A percentile compares a stretch with the other conserved stretches of the same genome.
Evolutionary conservation across 441 rosid species (phyloP).

Genomic region (Aquilaria agallochum): DNA sequence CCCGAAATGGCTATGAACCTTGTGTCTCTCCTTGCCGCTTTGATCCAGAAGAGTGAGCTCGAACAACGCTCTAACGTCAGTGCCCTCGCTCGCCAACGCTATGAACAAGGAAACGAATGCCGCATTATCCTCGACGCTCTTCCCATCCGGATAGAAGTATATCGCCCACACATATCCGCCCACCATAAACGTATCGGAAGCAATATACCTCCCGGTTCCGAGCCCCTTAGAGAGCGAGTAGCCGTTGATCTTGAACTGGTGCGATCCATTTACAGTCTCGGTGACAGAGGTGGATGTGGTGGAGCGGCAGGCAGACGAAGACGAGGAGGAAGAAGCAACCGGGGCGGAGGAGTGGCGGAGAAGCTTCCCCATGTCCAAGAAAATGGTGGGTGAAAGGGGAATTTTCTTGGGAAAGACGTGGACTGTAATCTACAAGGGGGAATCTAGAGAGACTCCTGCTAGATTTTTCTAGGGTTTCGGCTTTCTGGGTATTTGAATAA

Average conservation of each 20-base stretch:
- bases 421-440: constrained; percentile 1
- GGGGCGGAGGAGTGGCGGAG: constrained; percentile 16
- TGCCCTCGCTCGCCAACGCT: constrained; percentile 72
- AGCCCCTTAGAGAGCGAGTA: constrained; percentile 61
- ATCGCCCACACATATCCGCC: constrained; percentile 72
- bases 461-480: constrained; percentile 13
- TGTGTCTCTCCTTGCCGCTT: constrained; percentile 68
- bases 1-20: constrained; percentile 79
- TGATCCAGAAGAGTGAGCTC: constrained; percentile 76
- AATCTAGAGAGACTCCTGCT: not conserved
- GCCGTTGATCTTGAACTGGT: constrained; percentile 65
- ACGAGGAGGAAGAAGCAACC: constrained; percentile 10
- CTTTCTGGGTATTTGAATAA: not conserved
- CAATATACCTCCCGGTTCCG: constrained; percentile 64
- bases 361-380: constrained; percentile 27
- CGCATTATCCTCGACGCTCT: constrained; percentile 67
- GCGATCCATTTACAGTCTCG: constrained; percentile 70
- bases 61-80: constrained; percentile 73
- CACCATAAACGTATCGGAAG: constrained; percentile 63
- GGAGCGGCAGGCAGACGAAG: constrained; percentile 16
- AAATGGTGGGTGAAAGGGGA: not conserved
- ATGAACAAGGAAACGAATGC: constrained; percentile 63
- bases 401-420: constrained; percentile 3
- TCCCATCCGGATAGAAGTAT: constrained; percentile 75
- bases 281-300: constrained; percentile 59